phyloP scores from a whole-genome alignment of 108 stramenopile genomes.

The Pinguiococcus pyrenoidosus region DNA sequence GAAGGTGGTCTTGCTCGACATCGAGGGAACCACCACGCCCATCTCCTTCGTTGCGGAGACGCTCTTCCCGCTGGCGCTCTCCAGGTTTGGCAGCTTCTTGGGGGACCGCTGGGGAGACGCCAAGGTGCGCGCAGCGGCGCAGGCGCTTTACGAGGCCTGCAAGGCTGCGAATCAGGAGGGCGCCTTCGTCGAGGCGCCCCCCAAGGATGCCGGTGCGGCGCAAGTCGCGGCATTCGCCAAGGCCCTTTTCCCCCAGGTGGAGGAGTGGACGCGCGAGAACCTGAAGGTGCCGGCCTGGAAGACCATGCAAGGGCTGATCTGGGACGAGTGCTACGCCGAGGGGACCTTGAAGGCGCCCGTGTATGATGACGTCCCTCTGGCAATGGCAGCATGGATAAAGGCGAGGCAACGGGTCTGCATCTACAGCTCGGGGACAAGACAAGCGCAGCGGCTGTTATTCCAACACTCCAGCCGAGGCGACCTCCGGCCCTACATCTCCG shows the following conservation, averaged over 20 bases:
- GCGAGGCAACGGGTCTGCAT: constrained; percentile 53
- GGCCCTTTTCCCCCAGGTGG: constrained; percentile 33
- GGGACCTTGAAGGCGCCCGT: constrained; percentile 64
- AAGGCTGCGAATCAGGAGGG: background rate
- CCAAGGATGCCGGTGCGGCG: background rate
- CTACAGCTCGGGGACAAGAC: constrained; percentile 66
- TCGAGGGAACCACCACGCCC: constrained; percentile 81
- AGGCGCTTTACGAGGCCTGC: background rate
- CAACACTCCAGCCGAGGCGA: constrained; percentile 57
- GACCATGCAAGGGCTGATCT: constrained; percentile 68
- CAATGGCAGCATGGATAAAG: constrained; percentile 50
- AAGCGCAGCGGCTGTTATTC: constrained; percentile 73
- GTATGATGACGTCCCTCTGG: constrained; percentile 58
- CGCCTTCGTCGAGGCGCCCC: background rate
- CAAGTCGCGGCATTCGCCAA: constrained; percentile 1
- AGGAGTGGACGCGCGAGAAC: constrained; percentile 51
- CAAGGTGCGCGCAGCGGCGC: background rate
- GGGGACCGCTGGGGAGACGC: constrained; percentile 3
- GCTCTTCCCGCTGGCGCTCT: constrained; percentile 48
- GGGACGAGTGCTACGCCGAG: constrained; percentile 42
- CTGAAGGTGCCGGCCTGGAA: constrained; percentile 62
- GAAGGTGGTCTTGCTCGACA: constrained; percentile 67
- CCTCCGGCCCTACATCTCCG: constrained; percentile 43
- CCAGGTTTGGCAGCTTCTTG: constrained; percentile 7
- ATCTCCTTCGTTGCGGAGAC: constrained; percentile 79